phyloP scores from a whole-genome alignment of 495 filamentous ascomycete genomes.

The Diplogelasinospora grovesii region DNA sequence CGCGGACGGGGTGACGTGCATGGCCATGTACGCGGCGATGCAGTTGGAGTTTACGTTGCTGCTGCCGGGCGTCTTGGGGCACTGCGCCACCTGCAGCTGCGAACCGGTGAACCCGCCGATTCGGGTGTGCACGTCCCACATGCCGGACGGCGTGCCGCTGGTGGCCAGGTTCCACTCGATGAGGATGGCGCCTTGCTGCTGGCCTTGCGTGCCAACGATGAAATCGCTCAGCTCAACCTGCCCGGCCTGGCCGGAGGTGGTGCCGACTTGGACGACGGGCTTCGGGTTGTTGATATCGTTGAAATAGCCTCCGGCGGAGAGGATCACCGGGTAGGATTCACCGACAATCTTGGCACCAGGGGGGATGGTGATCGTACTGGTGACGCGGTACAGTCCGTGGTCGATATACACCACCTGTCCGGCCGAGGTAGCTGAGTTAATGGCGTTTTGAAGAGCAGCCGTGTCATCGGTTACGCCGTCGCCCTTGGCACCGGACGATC shows the following conservation, averaged over 20 bases:
- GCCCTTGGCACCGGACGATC: conserved; percentile 61
- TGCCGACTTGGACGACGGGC: conserved; percentile 68
- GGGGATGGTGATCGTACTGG: conserved; percentile 57
- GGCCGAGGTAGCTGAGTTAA: conserved; percentile 54
- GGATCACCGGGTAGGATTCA: conserved; percentile 81
- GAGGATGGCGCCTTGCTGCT: conserved; percentile 62
- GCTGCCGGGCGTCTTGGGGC: conserved; percentile 56
- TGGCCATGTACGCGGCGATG: conserved; percentile 69
- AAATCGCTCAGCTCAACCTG: conserved; percentile 75
- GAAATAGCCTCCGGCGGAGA: conserved; percentile 70
- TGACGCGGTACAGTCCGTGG: conserved; percentile 56
- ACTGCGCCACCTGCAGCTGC: conserved; percentile 64
- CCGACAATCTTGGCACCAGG: conserved; percentile 64
- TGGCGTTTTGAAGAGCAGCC: conserved; percentile 49
- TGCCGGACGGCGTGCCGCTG: conserved; percentile 57
- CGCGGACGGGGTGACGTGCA: conserved; percentile 67
- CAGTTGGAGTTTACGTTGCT: conserved; percentile 47
- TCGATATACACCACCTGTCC: conserved; percentile 56
- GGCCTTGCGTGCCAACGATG: conserved; percentile 63
- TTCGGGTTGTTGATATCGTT: conserved; percentile 61
- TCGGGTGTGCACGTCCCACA: conserved; percentile 89
- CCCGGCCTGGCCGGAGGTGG: conserved; percentile 62
- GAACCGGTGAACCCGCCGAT: conserved; percentile 77
- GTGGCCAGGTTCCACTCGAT: conserved; percentile 66
- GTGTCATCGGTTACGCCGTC: conserved; percentile 68